These are phyloP conservation scores for Zelonia costaricensis DNA, from an alignment of 208 protist species.

Conservation along the genomic window DNA sequence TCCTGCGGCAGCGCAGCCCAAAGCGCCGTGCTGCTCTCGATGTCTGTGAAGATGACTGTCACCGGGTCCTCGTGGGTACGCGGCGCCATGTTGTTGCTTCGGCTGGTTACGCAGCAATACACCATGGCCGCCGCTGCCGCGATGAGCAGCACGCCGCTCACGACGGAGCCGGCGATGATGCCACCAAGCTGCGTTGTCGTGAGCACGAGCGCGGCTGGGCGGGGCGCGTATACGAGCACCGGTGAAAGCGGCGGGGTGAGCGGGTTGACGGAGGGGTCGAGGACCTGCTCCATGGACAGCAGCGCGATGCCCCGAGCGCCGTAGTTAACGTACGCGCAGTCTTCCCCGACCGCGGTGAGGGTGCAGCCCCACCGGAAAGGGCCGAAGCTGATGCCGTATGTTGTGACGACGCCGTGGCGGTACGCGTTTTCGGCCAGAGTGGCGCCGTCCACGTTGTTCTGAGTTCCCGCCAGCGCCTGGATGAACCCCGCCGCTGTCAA, in stretches of 20 bases:
- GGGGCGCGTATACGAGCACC: conserved; percentile 28
- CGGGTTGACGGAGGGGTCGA: conserved; percentile 13
- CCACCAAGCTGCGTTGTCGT: conserved; percentile 25
- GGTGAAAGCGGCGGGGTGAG: conserved; percentile 17
- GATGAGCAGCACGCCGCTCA: conserved; percentile 15
- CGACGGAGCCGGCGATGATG: conserved; percentile 29
- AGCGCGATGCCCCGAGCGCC: conserved; percentile 34
- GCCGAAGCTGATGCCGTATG: conserved; percentile 32
- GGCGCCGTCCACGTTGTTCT: conserved; percentile 15
- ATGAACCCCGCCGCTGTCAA: no score
- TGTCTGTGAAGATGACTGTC: conserved; percentile 73
- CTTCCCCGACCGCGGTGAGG: neutral
- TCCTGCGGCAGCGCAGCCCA: conserved; percentile 50
- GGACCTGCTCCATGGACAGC: conserved; percentile 20
- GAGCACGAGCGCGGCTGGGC: neutral
- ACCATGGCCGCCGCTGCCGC: conserved; percentile 5
- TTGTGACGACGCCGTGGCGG: conserved; percentile 9
- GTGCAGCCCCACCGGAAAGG: conserved; percentile 14
- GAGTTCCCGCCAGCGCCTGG: no score
- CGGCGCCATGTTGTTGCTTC: conserved; percentile 47
- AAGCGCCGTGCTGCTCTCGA: conserved; percentile 76
- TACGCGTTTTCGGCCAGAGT: conserved; percentile 27
- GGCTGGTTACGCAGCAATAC: conserved; percentile 14
- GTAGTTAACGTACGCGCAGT: conserved; percentile 39
- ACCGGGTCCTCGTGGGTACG: conserved; percentile 36